Conservation (phyloP, 345 rosid species). For the Rhizophora apiculata region DNA sequence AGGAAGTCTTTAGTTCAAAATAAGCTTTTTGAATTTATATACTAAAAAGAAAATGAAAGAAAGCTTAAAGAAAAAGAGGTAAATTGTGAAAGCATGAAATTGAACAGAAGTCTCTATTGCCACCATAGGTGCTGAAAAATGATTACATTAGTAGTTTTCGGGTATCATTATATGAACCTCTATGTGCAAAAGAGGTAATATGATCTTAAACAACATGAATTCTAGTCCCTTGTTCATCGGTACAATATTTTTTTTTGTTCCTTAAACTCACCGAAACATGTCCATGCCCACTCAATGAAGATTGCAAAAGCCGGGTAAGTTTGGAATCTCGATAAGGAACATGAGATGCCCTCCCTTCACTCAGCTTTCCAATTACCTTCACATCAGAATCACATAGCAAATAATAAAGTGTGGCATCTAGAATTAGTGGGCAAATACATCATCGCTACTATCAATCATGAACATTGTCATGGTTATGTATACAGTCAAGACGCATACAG, state of each 20-base stretch:
- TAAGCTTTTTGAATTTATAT: no score
- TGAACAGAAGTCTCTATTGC: no score
- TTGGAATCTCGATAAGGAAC: slow-evolving; percentile 99
- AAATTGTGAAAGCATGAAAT: no score
- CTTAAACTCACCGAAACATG: slow-evolving; percentile 88
- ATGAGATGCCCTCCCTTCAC: slow-evolving; percentile 99
- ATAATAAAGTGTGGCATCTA: background rate
- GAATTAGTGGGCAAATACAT: background rate
- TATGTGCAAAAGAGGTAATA: no score
- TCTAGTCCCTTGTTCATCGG: background rate
- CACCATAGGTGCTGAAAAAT: background rate
- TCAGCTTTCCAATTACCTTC: slow-evolving; percentile 96
- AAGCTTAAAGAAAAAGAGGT: no score
- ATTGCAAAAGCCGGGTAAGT: slow-evolving; percentile 97
- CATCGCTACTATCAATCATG: slow-evolving; percentile 20
- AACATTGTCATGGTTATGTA: background rate
- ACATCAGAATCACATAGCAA: slow-evolving; percentile 26
- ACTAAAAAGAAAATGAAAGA: no score
- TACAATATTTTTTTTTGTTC: background rate
- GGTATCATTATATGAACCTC: no score
- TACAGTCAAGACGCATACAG: slow-evolving; percentile 48
- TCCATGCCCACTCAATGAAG: slow-evolving; percentile 95
- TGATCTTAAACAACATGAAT: no score
- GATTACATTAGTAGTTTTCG: no score
- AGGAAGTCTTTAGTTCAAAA: background rate